Percentiles rank a stretch among this genome's conserved stretches.
Evolutionary conservation across 495 filamentous ascomycete genomes (phyloP).

Genomic region (Tuber microsphaerosporum): DNA sequence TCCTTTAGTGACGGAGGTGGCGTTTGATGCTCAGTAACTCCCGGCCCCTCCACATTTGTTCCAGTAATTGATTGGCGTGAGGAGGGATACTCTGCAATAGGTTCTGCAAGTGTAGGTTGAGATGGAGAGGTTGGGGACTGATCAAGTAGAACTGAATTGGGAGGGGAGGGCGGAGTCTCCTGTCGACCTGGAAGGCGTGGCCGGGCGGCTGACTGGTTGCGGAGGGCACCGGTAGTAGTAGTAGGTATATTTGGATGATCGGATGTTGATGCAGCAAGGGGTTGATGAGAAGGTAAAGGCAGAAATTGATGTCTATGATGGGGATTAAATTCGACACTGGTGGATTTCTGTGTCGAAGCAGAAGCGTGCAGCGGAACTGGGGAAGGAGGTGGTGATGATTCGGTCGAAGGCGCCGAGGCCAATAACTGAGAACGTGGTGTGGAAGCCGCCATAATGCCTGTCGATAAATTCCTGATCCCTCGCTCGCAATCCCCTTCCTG

Average conservation of each 20-base stretch:
- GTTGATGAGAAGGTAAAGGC: conserved; percentile 8
- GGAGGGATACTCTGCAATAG: conserved; percentile 8
- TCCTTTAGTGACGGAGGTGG: conserved; percentile 38
- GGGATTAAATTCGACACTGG: conserved; percentile 14
- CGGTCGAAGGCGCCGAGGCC: conserved; percentile 33
- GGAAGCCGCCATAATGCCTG: conserved; percentile 20
- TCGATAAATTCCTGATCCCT: conserved; percentile 14
- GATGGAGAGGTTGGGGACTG: conserved; percentile 23
- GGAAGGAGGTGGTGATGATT: conserved; percentile 39
- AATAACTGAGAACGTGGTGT: conserved; percentile 23
- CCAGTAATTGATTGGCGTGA: conserved; percentile 12
- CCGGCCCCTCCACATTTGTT: conserved; percentile 11
- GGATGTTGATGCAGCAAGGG: conserved; percentile 4
- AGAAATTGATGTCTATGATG: conserved; percentile 6
- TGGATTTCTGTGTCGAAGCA: conserved; percentile 9
- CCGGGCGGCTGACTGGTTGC: conserved; percentile 16
- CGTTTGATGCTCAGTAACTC: conserved; percentile 22
- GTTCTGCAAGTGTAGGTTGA: not conserved
- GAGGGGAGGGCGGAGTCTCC: conserved; percentile 39
- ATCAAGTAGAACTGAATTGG: conserved; percentile 35
- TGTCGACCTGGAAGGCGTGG: conserved; percentile 38
- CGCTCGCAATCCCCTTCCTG: conserved; percentile 5
- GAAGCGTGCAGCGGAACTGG: conserved; percentile 21
- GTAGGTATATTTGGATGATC: conserved; percentile 24
- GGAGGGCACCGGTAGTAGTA: too few species aligned